Conservation (phyloP, 23 red algal species). For the Gracilaria gracilis region DNA sequence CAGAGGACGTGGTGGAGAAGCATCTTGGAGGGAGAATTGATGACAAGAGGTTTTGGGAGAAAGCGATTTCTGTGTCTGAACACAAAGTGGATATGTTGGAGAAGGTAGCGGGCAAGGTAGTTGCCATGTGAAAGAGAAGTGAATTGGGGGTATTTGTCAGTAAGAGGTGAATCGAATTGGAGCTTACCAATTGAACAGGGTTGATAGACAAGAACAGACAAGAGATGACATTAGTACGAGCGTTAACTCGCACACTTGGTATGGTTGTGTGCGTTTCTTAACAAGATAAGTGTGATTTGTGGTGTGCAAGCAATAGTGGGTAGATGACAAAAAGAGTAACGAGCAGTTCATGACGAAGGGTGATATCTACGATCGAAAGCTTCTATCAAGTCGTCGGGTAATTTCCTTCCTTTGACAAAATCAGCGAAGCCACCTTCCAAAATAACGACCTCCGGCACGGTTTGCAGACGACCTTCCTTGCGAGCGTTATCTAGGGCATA, state of each 20-base stretch:
- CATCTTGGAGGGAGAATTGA: constrained; percentile 71
- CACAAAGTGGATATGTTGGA: constrained; percentile 60
- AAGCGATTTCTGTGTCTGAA: constrained; percentile 70
- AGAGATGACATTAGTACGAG: background rate
- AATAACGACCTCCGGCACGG: constrained; percentile 39
- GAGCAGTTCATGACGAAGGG: background rate
- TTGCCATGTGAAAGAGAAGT: background rate
- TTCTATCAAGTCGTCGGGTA: constrained; percentile 19
- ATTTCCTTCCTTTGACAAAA: constrained; percentile 13
- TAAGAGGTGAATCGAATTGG: constrained; percentile 8
- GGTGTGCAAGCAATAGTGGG: background rate
- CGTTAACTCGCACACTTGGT: background rate
- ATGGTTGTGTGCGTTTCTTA: background rate
- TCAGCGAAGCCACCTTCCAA: constrained; percentile 42
- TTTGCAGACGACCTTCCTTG: background rate
- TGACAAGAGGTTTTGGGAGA: constrained; percentile 65
- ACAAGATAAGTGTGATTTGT: background rate
- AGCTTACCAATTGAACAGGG: background rate
- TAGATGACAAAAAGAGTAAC: background rate
- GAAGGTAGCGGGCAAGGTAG: constrained; percentile 53
- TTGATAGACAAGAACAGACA: background rate
- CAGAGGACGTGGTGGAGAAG: constrained; percentile 66
- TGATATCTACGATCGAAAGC: constrained; percentile 22
- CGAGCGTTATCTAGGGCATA: constrained; percentile 23
- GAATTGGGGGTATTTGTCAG: constrained; percentile 13